Conservation (phyloP, 805 yeast genomes). For the Ogataea paradorogensis region DNA sequence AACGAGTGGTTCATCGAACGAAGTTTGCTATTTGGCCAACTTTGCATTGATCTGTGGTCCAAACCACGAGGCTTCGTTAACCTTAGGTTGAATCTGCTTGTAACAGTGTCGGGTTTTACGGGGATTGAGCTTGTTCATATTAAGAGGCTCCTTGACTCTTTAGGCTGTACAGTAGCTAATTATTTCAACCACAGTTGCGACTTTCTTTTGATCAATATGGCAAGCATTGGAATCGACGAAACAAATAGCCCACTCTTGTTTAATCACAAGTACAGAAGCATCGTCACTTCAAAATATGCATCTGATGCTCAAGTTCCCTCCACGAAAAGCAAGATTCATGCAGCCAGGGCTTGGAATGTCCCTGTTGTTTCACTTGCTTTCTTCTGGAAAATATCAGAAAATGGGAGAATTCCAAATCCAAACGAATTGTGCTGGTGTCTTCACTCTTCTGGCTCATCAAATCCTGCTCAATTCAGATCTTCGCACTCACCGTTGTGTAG, state of each 20-base stretch:
- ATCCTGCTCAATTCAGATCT: not conserved
- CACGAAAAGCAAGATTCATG: constrained; percentile 47
- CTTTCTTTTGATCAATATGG: constrained; percentile 52
- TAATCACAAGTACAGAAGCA: not conserved
- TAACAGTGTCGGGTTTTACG: constrained; percentile 30
- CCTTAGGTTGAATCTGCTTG: constrained; percentile 34
- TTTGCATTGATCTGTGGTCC: constrained; percentile 29
- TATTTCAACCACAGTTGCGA: constrained; percentile 51
- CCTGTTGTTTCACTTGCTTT: constrained; percentile 58
- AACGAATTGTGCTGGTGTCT: not conserved
- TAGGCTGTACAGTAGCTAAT: constrained; percentile 52
- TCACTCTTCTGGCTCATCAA: not conserved
- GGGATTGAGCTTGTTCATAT: constrained; percentile 31
- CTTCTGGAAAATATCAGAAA: constrained; percentile 49
- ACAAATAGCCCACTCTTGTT: not conserved
- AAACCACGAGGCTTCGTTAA: constrained; percentile 22
- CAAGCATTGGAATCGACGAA: constrained; percentile 37
- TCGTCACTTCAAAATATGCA: not conserved
- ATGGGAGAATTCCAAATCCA: constrained; percentile 32
- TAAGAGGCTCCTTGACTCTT: constrained; percentile 53
- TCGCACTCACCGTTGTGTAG: not conserved
- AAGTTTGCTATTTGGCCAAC: constrained; percentile 20
- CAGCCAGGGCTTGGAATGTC: constrained; percentile 54
- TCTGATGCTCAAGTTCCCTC: not conserved
- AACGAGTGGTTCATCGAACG: constrained; percentile 37